Base-by-base conservation (phyloP, 2,329 filamentous ascomycete genomes). In the Fusarium sp. region DNA sequence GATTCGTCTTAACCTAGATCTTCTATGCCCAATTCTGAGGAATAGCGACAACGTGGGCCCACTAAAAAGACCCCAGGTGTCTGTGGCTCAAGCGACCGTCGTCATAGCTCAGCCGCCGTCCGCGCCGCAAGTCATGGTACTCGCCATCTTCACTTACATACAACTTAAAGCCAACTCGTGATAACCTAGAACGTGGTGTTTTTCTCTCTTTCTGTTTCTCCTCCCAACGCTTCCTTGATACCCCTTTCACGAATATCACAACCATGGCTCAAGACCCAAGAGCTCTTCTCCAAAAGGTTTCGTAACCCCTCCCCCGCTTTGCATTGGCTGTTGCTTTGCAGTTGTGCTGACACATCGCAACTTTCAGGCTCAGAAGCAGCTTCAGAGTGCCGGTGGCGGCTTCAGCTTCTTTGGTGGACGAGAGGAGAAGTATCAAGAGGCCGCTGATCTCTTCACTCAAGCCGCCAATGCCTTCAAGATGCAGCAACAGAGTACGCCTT, bases 401-500 rank as follows among this genome's bases (percentile, higher is more conserved):
- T 98, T 97, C 85, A 94, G 91, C 82, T 91, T 97, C 84, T 98
- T 99, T 78, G 94, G 95, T 47, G 94, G 94, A 50, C 89, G 91
- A 66, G 89, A 93, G 78, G 95, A 97, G 73, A 98, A 98, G 83
- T 95, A 94, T 80, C 93, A 97, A 84, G 91, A 92, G 84, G 96
- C 96, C 19, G 94, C 93, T 72, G 95, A 98, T 76, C 86, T 96
- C 73, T 98, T 95, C 81, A 91, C 90, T 69, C 91, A 97, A 82
- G 96, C 96, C 44, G 96, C 92, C 71, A 97, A 98, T 85, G 94
- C 94, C 67, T 98, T 97, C 83, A 90, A 94, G 80, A 91, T 97
- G 86, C 92, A 96, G 84, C 94, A 94, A 82, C 90, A 92, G 85
- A 93, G 94, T 96, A 86, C 77, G 86, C 80, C 28, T 54, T 46